Base-by-base conservation (phyloP, 139 green algal species). In the Nannochloris sp. region DNA sequence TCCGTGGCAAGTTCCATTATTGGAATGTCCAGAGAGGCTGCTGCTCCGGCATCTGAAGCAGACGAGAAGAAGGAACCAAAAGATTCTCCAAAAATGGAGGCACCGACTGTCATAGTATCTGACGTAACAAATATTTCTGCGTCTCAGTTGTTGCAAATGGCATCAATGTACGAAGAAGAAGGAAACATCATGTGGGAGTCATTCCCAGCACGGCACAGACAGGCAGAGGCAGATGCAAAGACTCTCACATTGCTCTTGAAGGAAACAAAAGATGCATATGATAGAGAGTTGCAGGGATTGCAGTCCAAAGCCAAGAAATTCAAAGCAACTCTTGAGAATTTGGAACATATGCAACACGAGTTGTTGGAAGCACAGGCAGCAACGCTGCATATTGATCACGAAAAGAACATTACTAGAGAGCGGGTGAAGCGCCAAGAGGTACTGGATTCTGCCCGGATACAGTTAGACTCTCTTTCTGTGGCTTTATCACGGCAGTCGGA, bases 331-430 rank as follows among this genome's bases (percentile, higher is more conserved):
- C 57, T 44, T 50, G 27, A 4, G 49, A 36, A 11, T 6, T 55
- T 49, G 3, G 53, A 72, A 49, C 21, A 61, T 44, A 46, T 56
- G 67, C 51, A 72, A n/a, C 21, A 57, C n/a, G 25, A 56, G n/a
- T 29, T 70, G 59, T 36, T 77, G 60, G 25, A 55, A 44, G 40
- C 49, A 18, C 71, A 78, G 66, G 72, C 61, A 27, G 54, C 67
- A 48, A 27, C 55, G 23, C 49, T 77, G 46, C 44, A 69, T 19
- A 57, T 44, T 19, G 67, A 58, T 7, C 57, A 71, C 5, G 67
- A 65, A 25, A 46, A 78, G 50, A 57, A 63, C 24, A 71, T 67
- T 4, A 56, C 64, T 27, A 27, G 44, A 14, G 72, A 78, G 63
- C 49, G 72, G 7, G 5, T 19, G 15, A 51, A 57, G 16, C 57